Conservation (phyloP, 495 filamentous ascomycete genomes). For the Penicillium herquei region DNA sequence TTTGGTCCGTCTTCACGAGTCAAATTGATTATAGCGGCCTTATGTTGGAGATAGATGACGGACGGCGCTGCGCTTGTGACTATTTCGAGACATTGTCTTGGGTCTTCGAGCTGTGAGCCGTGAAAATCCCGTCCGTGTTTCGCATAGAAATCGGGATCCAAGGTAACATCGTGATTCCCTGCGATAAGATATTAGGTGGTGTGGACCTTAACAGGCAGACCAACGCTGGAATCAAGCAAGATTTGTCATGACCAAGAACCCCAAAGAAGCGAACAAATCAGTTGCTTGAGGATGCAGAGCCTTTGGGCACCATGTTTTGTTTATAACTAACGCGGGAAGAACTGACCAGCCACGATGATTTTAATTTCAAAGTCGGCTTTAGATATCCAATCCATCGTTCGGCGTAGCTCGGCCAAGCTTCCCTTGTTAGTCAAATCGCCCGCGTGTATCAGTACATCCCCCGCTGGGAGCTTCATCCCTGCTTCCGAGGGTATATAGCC, state of each 20-base stretch:
- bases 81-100: slow-evolving; percentile 54
- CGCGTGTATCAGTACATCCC: slow-evolving; percentile 61
- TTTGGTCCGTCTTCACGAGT: slow-evolving; percentile 55
- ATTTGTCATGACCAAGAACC: neutral
- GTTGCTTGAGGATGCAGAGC: neutral
- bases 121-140: slow-evolving; percentile 58
- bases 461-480: slow-evolving; percentile 53
- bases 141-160: slow-evolving; percentile 63
- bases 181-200: slow-evolving; percentile 4
- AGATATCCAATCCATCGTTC: slow-evolving; percentile 56
- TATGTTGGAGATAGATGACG: slow-evolving; percentile 66
- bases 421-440: slow-evolving; percentile 61
- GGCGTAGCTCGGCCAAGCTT: slow-evolving; percentile 49
- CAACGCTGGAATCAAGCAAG: neutral
- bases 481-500: slow-evolving; percentile 51
- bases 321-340: neutral
- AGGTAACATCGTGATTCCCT: slow-evolving; percentile 81
- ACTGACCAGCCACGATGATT: slow-evolving; percentile 57
- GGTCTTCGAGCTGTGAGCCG: slow-evolving; percentile 55
- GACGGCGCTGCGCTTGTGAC: slow-evolving; percentile 49
- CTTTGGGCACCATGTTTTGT: slow-evolving; percentile 7
- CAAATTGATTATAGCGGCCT: slow-evolving; percentile 57
- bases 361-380: slow-evolving; percentile 55
- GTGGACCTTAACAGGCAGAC: neutral
- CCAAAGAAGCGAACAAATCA: neutral